Conservation (phyloP, 352 stramenopile species). For the Globisporangium nodosum region DNA sequence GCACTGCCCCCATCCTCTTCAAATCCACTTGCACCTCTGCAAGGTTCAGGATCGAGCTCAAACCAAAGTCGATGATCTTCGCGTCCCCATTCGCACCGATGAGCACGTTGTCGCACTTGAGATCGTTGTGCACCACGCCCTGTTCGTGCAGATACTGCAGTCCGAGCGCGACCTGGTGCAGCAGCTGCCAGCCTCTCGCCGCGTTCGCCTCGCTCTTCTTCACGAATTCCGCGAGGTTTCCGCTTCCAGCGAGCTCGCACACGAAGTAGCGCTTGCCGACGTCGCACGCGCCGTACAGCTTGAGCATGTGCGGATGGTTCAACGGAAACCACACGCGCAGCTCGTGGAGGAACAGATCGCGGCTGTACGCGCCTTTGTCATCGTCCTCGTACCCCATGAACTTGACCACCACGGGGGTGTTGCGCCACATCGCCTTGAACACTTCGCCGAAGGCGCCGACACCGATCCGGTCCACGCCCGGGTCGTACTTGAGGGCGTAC, state of each 20-base stretch:
- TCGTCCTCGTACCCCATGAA: too few relatives aligned
- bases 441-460: too few relatives aligned
- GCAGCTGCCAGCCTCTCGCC: background rate
- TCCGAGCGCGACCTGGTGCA: background rate
- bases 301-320: slow-evolving; percentile 28
- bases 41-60: background rate
- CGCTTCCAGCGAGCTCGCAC: too few relatives aligned
- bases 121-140: background rate
- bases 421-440: too few relatives aligned
- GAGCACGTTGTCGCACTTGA: background rate
- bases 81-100: background rate
- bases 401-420: too few relatives aligned
- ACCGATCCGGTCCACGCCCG: too few relatives aligned
- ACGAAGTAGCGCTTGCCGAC: too few relatives aligned
- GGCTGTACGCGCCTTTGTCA: too few relatives aligned
- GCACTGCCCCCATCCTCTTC: too few relatives aligned
- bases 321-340: too few relatives aligned
- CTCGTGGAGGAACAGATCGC: slow-evolving; percentile 9
- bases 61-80: background rate
- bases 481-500: too few relatives aligned
- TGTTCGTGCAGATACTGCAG: background rate
- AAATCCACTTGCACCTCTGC: too few relatives aligned
- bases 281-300: background rate
- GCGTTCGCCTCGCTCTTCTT: background rate
- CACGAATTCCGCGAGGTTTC: background rate